phyloP scores from a whole-genome alignment of 441 rosid genomes.

The Corymbia citriodora region DNA sequence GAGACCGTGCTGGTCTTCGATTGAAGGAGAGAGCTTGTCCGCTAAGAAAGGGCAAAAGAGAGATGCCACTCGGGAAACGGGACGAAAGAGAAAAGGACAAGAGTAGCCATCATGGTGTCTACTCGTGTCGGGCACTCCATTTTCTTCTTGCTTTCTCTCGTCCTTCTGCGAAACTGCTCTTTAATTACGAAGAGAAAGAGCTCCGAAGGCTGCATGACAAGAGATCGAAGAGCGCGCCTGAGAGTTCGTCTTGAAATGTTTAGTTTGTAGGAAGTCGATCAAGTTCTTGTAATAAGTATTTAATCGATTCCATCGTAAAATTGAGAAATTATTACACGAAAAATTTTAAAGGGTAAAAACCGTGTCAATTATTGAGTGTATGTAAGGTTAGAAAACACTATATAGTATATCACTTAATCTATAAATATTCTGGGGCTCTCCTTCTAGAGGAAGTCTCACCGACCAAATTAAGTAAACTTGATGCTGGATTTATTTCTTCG shows the following conservation, averaged over 20 bases:
- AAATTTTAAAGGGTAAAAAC: not conserved
- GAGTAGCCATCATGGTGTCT: not conserved
- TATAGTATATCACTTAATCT: not conserved
- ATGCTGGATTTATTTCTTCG: fast-evolving
- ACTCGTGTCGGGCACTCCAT: not conserved
- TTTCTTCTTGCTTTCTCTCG: no score
- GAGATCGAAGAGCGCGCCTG: not conserved
- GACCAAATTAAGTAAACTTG: fast-evolving
- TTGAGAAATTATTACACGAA: no score
- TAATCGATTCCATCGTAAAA: not conserved
- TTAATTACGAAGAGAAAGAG: not conserved
- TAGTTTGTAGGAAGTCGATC: not conserved
- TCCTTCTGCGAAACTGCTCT: no score
- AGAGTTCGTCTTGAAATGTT: not conserved
- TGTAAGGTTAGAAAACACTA: not conserved
- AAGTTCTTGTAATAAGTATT: not conserved
- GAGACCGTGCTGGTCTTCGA: not conserved
- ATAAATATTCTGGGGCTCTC: not conserved
- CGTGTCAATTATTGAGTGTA: not conserved
- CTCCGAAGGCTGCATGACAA: not conserved
- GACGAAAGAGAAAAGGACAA: not conserved
- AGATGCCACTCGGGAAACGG: not conserved
- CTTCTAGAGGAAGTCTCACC: no score
- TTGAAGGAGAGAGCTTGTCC: not conserved
- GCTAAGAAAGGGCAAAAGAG: not conserved